Conservation (phyloP, 2,329 filamentous ascomycete genomes). For the Penicillium olsonii region DNA sequence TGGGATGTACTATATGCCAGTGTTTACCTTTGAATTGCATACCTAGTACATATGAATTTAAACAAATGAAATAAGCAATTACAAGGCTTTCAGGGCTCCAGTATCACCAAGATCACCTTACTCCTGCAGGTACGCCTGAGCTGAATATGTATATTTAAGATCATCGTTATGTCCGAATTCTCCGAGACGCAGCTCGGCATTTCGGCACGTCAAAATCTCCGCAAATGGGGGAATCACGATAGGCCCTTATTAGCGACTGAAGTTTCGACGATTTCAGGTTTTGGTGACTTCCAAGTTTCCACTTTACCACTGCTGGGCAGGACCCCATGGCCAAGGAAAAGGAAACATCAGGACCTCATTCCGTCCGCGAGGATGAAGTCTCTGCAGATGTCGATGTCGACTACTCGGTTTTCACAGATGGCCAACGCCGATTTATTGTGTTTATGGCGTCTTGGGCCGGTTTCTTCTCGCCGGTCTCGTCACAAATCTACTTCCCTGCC, state of each 20-base stretch:
- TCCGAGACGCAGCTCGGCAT: constrained; percentile 12
- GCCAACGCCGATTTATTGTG: constrained; percentile 31
- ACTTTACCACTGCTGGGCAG: no score
- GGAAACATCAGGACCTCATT: constrained; percentile 5
- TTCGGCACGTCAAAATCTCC: constrained; percentile 22
- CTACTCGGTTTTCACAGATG: constrained; percentile 36
- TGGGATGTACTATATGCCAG: no score
- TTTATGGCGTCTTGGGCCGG: constrained; percentile 33
- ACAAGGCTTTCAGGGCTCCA: no score
- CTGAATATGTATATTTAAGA: no score
- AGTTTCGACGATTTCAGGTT: no score
- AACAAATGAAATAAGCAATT: no score
- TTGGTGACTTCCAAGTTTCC: no score
- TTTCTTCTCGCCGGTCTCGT: constrained; percentile 49
- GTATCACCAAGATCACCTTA: no score
- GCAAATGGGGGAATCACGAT: constrained; percentile 5
- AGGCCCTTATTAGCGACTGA: constrained; percentile 5
- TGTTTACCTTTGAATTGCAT: no score
- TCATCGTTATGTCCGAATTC: no score
- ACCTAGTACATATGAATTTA: no score
- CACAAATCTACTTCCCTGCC: constrained; percentile 48
- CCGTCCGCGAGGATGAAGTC: constrained; percentile 9
- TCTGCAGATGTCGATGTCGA: constrained; percentile 18
- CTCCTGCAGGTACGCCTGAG: no score
- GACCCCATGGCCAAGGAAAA: constrained; percentile 10